These are phyloP conservation scores for Venustampulla echinocandica DNA, from an alignment of 495 filamentous ascomycete species.

Conservation along the genomic window DNA sequence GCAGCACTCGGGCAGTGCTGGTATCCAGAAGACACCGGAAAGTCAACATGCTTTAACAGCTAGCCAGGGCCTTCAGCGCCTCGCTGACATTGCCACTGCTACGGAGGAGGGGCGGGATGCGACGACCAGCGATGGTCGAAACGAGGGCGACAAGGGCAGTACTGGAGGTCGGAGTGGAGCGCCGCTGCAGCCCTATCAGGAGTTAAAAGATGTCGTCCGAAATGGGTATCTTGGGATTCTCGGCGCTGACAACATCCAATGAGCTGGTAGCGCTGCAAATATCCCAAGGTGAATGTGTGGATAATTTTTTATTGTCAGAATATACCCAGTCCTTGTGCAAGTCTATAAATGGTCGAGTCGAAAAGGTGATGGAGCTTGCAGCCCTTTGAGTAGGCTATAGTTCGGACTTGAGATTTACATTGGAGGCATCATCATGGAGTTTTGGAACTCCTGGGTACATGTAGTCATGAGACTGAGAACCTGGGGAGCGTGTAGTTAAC, in stretches of 20 bases:
- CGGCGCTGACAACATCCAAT: too few species aligned
- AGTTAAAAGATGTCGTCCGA: conserved; percentile 1
- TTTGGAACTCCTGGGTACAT: too few species aligned
- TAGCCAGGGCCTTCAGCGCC: conserved; percentile 47
- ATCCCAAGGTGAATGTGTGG: not conserved
- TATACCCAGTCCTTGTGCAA: conserved; percentile 13
- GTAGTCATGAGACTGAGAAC: too few species aligned
- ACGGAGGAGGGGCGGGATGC: conserved; percentile 22
- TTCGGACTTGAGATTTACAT: too few species aligned
- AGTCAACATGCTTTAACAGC: conserved; percentile 23
- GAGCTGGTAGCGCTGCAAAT: too few species aligned
- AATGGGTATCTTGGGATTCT: conserved; percentile 3
- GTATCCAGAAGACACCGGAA: conserved; percentile 1
- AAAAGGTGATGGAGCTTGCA: too few species aligned
- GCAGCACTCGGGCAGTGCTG: conserved; percentile 23
- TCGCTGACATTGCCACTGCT: conserved; percentile 54
- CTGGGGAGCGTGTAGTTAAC: too few species aligned
- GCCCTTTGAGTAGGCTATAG: too few species aligned
- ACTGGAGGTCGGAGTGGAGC: not conserved
- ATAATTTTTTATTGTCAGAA: not conserved
- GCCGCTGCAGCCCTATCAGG: not conserved
- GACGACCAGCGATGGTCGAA: conserved; percentile 8
- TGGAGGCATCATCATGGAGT: too few species aligned
- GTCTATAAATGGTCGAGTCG: too few species aligned
- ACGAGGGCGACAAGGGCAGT: conserved; percentile 3